phyloP scores from a whole-genome alignment of 2,329 filamentous ascomycete genomes.

The Nothophoma quercina region DNA sequence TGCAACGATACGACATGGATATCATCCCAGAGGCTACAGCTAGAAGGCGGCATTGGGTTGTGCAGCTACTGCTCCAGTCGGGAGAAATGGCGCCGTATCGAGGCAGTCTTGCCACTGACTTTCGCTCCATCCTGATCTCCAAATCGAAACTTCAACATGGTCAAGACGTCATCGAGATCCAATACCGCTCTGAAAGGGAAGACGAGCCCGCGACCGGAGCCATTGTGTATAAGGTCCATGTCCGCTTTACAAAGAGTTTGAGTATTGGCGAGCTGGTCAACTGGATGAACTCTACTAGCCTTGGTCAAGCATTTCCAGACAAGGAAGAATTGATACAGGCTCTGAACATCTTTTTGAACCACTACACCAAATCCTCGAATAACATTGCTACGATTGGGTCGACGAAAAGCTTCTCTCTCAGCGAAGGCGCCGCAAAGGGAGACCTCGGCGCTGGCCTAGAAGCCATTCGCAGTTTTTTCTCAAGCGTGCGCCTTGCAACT shows the following conservation, averaged over 20 bases:
- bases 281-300: not conserved
- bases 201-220: not conserved
- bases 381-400: slow-evolving; percentile 57
- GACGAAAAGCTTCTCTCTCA: slow-evolving; percentile 54
- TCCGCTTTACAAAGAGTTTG: not conserved
- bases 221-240: not conserved
- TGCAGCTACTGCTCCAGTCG: slow-evolving; percentile 28
- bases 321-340: slow-evolving; percentile 60
- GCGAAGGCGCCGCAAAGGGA: slow-evolving; percentile 43
- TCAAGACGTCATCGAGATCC: slow-evolving; percentile 27
- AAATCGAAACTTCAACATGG: slow-evolving; percentile 25
- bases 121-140: slow-evolving; percentile 31
- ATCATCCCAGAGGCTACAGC: slow-evolving; percentile 21
- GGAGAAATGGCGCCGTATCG: slow-evolving; percentile 11
- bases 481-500: slow-evolving; percentile 65
- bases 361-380: slow-evolving; percentile 52
- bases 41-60: slow-evolving; percentile 21
- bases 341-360: slow-evolving; percentile 65
- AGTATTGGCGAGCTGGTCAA: not conserved
- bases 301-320: not conserved
- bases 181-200: not conserved
- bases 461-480: slow-evolving; percentile 66
- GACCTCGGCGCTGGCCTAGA: slow-evolving; percentile 61
- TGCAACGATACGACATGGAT: slow-evolving; percentile 23
- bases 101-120: slow-evolving; percentile 31